phyloP scores from a whole-genome alignment of 306 rosid genomes.

The Comarum palustre region DNA sequence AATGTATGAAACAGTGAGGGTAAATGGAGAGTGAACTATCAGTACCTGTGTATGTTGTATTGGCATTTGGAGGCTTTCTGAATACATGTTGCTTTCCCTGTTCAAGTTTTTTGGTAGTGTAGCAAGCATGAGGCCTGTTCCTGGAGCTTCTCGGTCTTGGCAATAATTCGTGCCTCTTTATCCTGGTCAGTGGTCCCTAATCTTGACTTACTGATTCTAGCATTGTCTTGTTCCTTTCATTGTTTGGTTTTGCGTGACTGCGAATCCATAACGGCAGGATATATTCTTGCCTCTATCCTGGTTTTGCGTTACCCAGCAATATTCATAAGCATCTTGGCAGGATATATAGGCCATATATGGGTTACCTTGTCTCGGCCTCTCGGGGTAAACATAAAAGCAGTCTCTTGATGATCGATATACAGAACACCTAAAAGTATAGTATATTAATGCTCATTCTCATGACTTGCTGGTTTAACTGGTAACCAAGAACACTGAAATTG shows the following conservation, averaged over 20 bases:
- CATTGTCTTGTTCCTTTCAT: not conserved
- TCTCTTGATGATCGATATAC: not conserved
- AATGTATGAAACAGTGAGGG: constrained; percentile 43
- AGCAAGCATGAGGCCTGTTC: constrained; percentile 10
- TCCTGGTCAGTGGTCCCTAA: not conserved
- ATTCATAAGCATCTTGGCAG: too few species aligned
- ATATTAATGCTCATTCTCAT: not conserved
- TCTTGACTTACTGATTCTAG: too few species aligned
- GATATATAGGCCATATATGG: too few species aligned
- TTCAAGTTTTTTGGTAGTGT: constrained; percentile 11
- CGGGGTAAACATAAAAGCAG: not conserved
- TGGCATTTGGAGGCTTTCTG: constrained; percentile 39
- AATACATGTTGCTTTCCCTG: constrained; percentile 29
- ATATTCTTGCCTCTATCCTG: too few species aligned
- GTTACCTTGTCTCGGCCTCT: not conserved
- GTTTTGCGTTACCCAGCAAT: too few species aligned
- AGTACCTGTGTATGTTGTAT: constrained; percentile 42
- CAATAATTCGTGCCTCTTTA: not conserved
- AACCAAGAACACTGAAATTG: not conserved
- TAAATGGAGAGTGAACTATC: constrained; percentile 34
- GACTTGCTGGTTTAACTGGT: not conserved
- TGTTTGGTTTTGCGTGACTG: too few species aligned
- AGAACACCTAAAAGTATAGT: too few species aligned
- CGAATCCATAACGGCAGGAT: too few species aligned
- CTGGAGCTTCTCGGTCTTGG: not conserved